These are phyloP conservation scores for Xerocomellus chrysenteron DNA, from an alignment of 768 basidiomycete genomes.

Conservation along the genomic window DNA sequence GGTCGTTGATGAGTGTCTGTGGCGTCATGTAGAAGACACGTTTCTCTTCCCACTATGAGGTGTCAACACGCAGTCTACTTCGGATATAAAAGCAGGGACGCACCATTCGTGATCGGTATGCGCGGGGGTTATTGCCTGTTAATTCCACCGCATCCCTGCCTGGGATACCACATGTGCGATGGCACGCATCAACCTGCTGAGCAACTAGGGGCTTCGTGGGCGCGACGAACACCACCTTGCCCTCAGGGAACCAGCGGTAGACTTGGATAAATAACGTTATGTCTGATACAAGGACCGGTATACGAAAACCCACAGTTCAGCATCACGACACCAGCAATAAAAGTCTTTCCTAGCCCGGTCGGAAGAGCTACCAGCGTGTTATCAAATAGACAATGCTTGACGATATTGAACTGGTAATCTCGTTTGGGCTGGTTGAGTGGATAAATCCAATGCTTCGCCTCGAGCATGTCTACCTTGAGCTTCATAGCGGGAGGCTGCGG, in stretches of 20 bases:
- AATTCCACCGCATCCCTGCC: conserved; percentile 82
- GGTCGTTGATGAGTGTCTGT: conserved; percentile 89
- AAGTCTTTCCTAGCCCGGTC: conserved; percentile 96
- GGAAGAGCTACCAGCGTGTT: conserved; percentile 94
- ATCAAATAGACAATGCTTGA: conserved; percentile 79
- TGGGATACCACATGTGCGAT: conserved; percentile 90
- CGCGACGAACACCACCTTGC: conserved; percentile 92
- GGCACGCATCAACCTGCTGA: conserved; percentile 93
- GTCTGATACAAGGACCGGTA: not conserved
- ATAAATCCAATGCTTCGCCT: conserved; percentile 85
- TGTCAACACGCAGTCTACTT: not conserved
- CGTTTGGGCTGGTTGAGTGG: conserved; percentile 86
- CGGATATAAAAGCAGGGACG: conserved; percentile 22
- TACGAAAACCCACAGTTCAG: conserved; percentile 67
- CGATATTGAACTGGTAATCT: conserved; percentile 94
- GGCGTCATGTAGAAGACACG: conserved; percentile 95
- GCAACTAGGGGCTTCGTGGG: conserved; percentile 96
- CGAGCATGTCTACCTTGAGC: conserved; percentile 70
- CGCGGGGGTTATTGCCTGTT: conserved; percentile 67
- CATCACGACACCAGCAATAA: conserved; percentile 97
- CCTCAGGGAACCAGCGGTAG: conserved; percentile 91
- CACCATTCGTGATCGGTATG: conserved; percentile 60
- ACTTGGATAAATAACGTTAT: conserved; percentile 41
- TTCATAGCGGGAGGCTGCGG: conserved; percentile 74
- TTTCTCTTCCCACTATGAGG: conserved; percentile 70